Evolutionary conservation across 2,329 filamentous ascomycete genomes (phyloP).

Genomic region (Fusarium lateritium): DNA sequence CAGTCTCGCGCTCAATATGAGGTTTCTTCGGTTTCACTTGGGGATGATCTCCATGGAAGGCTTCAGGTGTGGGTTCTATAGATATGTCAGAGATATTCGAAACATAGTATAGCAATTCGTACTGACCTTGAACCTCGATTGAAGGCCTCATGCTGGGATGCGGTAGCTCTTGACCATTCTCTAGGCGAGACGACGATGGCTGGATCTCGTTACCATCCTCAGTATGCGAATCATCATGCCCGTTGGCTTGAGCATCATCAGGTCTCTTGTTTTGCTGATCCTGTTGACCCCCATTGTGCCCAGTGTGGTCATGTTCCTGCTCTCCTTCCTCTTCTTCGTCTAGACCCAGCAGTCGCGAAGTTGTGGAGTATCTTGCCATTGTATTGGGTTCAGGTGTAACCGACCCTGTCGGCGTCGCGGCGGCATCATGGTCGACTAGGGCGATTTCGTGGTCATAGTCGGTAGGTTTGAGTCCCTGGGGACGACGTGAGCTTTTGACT

Average conservation of each 20-base stretch:
- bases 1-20: conserved; percentile 63
- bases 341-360: conserved; percentile 43
- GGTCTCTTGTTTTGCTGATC: conserved; percentile 23
- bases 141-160: conserved; percentile 49
- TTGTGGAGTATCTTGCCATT: conserved; percentile 44
- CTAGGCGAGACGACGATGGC: conserved; percentile 14
- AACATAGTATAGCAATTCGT: background rate
- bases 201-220: conserved; percentile 24
- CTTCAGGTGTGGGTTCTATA: conserved; percentile 52
- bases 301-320: too few species aligned
- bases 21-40: conserved; percentile 55
- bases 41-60: conserved; percentile 44
- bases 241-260: conserved; percentile 13
- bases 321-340: conserved; percentile 37
- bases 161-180: conserved; percentile 28
- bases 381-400: conserved; percentile 39
- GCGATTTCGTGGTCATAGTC: conserved; percentile 81
- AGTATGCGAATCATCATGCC: conserved; percentile 29
- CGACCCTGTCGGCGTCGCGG: conserved; percentile 41
- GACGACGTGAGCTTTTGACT: conserved; percentile 68
- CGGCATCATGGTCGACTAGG: conserved; percentile 71
- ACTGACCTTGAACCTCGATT: conserved; percentile 54
- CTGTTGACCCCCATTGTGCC: background rate
- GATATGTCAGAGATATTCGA: conserved; percentile 21
- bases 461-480: conserved; percentile 67